Base-by-base conservation (phyloP, 2,329 filamentous ascomycete genomes). In the Claviceps digitariae region DNA sequence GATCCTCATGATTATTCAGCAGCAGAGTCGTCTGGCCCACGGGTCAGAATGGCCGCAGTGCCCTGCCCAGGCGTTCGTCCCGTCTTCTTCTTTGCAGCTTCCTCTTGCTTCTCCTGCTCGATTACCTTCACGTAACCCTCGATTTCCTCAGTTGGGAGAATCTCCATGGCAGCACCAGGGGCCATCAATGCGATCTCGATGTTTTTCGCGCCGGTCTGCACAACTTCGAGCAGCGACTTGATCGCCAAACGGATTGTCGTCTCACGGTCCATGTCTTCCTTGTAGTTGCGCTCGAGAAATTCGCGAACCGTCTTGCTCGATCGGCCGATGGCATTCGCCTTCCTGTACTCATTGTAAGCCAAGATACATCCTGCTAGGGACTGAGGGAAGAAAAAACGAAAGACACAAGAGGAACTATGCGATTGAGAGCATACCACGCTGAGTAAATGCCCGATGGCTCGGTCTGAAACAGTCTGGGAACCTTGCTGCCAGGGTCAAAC, bases 371-470 rank as follows among this genome's bases (percentile, higher is more conserved):
- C 60, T 61, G 57, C n/a, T 6, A 34, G 10, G 29, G 27, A 34
- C 17, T n/a, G 6, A 15, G 20, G 5, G 15, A 17, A 3, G 27
- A n/a, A 27, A 7, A 45, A 48, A 15, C 5, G 5, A 8, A 21
- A 21, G 10, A 51, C n/a, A 20, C 10, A 23, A 20, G 23, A 25
- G 27, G 25, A 36, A 48, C 15, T 9, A 13, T 17, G 13, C 3
- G 25, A 21, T 41, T 8, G 5, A 17, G 10, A 46, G 27, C 55
- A 45, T 78, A 97, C 93, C 93, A 98, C 69, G 93, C 93, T 54
- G 90, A 96, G 78, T 97, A 98, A 70, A 98, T 98, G 56, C 94
- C 93, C 58, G 90, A 95, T n/a, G 94, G 93, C 75, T 98, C 93
- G 4, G 93, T 98, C 80, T 96, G 91, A 72, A 97, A 98, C 56